Evolutionary conservation across 2,329 filamentous ascomycete genomes (phyloP).

Genomic region (Calonectria honghensis): DNA sequence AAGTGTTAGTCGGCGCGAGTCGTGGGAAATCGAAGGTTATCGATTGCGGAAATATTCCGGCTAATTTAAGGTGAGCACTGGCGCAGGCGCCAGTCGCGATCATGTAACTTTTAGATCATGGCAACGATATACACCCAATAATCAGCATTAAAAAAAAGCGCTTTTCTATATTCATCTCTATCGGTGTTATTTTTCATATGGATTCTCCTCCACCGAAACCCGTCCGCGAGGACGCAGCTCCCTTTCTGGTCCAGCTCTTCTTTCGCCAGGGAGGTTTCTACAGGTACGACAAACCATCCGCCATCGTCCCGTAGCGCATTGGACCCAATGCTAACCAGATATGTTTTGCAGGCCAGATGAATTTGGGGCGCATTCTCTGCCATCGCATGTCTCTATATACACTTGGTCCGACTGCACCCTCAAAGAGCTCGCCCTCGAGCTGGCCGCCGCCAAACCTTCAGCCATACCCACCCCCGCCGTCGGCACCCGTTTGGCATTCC

Average conservation of each 20-base stretch:
- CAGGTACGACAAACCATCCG: conserved; percentile 66
- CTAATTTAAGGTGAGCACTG: conserved; percentile 37
- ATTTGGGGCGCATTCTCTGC: conserved; percentile 76
- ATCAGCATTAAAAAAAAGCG: conserved; percentile 1
- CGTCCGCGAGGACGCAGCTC: conserved; percentile 84
- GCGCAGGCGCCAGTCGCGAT: conserved; percentile 12
- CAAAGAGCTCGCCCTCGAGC: conserved; percentile 85
- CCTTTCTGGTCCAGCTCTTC: conserved; percentile 91
- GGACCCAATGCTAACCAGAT: neutral
- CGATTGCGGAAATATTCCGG: conserved; percentile 53
- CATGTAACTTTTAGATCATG: conserved; percentile 29
- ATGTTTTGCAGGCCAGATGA: conserved; percentile 77
- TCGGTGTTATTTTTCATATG: conserved; percentile 32
- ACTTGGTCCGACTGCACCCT: conserved; percentile 90
- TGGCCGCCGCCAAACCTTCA: conserved; percentile 78
- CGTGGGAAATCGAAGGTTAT: conserved; percentile 42
- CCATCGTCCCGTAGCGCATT: neutral
- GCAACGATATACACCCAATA: conserved; percentile 21
- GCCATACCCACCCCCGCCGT: conserved; percentile 84
- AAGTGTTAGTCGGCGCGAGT: conserved; percentile 32
- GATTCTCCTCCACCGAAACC: conserved; percentile 45
- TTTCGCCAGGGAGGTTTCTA: conserved; percentile 85
- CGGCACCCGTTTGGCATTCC: conserved; percentile 90
- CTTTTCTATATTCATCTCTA: neutral
- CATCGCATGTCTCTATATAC: conserved; percentile 85